These are phyloP conservation scores for Mycena kentingensis DNA, from an alignment of 768 basidiomycete species.

Conservation along the genomic window DNA sequence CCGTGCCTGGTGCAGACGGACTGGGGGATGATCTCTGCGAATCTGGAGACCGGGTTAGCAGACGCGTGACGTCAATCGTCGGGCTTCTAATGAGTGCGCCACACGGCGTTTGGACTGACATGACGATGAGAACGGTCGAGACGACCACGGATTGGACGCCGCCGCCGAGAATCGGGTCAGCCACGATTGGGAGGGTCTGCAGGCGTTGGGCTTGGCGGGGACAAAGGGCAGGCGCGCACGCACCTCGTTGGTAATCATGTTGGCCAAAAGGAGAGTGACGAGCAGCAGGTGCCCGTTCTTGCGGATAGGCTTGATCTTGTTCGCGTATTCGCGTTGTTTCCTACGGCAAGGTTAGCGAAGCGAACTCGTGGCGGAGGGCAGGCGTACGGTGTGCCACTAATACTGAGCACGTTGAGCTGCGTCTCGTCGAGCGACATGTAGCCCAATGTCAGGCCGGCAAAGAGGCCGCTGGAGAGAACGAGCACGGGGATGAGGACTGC, in stretches of 20 bases:
- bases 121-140: conserved; percentile 83
- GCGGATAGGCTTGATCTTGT: conserved; percentile 84
- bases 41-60: conserved; percentile 48
- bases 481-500: conserved; percentile 74
- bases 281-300: conserved; percentile 81
- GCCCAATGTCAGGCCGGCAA: conserved; percentile 90
- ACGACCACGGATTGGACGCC: conserved; percentile 77
- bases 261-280: conserved; percentile 80
- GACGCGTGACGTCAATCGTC: conserved; percentile 1
- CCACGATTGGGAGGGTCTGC: conserved; percentile 80
- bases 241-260: conserved; percentile 83
- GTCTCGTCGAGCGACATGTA: conserved; percentile 94
- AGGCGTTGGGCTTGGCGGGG: too few relatives aligned
- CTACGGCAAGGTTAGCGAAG: conserved; percentile 36
- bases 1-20: conserved; percentile 92
- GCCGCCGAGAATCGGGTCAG: conserved; percentile 78
- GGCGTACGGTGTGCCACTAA: conserved; percentile 81
- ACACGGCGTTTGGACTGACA: conserved; percentile 53
- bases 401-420: conserved; percentile 83
- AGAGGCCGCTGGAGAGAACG: conserved; percentile 79
- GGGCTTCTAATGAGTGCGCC: conserved; percentile 13
- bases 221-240: too few relatives aligned
- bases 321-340: conserved; percentile 77
- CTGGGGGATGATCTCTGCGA: conserved; percentile 91
- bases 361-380: too few relatives aligned